A percentile compares a stretch with the other conserved stretches of the same genome.
Conservation (phyloP, 1,284 basidiomycete genomes). For the Amylostereum areolatum region DNA sequence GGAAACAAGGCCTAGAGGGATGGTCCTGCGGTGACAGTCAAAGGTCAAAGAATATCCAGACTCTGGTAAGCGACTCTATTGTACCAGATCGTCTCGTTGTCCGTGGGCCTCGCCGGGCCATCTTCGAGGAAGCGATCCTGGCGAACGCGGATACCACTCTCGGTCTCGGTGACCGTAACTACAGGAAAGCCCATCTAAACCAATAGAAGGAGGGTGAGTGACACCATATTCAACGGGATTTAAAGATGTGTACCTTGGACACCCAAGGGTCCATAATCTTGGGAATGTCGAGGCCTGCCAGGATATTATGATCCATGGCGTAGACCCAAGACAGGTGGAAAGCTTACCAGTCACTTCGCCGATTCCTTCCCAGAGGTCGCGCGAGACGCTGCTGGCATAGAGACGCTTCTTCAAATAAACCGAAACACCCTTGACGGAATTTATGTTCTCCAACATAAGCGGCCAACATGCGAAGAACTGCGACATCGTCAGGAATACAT, state of each 20-base stretch:
- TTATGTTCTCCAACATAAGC: slow-evolving; percentile 85
- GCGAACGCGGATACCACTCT: slow-evolving; percentile 65
- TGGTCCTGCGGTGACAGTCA: slow-evolving; percentile 41
- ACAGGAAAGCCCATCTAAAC: slow-evolving; percentile 80
- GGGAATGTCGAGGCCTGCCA: slow-evolving; percentile 64
- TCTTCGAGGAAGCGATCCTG: slow-evolving; percentile 94
- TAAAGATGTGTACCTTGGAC: slow-evolving; percentile 50
- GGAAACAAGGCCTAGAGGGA: slow-evolving; percentile 79
- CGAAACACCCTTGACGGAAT: slow-evolving; percentile 84
- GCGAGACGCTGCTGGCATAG: slow-evolving; percentile 83
- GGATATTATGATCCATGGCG: background rate
- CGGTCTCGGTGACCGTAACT: slow-evolving; percentile 77
- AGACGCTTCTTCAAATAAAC: slow-evolving; percentile 87
- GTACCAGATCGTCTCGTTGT: slow-evolving; percentile 87
- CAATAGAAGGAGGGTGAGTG: background rate
- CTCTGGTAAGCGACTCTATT: background rate
- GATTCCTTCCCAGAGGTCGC: slow-evolving; percentile 90
- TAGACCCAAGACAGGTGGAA: background rate
- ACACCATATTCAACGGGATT: background rate
- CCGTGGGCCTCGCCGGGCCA: slow-evolving; percentile 71
- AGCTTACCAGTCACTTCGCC: slow-evolving; percentile 58
- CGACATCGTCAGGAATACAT: background rate
- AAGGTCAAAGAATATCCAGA: background rate
- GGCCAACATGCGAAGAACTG: slow-evolving; percentile 90
- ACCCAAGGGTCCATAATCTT: slow-evolving; percentile 93